Evolutionary conservation across 2,329 filamentous ascomycete genomes (phyloP), one percentile per base, ranked within the genome.

Genomic region (Colletotrichum eleusines): DNA sequence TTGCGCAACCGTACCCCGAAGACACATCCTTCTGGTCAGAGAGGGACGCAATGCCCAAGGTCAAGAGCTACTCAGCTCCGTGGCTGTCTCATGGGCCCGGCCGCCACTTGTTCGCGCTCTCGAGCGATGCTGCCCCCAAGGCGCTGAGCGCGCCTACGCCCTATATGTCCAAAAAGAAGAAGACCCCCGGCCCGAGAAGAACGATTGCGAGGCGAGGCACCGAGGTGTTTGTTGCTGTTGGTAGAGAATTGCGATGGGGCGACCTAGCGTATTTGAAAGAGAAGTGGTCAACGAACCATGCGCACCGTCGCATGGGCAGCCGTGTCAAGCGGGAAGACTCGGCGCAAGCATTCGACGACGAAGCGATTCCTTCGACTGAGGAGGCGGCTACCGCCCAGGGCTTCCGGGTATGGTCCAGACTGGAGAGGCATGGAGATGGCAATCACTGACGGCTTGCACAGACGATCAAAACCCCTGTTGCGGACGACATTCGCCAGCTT

Each of bases 231-330:
- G 90, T 94, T 16, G 95, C 94, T 26, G 91, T 92, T 50, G 95
- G 95, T 59, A 95, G 92, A 76, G 94, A 98, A 80, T 92, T 99
- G 72, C 88, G 95, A 80, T 99, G 96, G 94, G 91, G 93, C 12
- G 94, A 97, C 81, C 83, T 99, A 66, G 89, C 90, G 62, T 89
- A 91, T 70, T 80, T 98, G 77, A 97, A 97, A 83, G 92, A 90
- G 72, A 79, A 77, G 60, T 83, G 81, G 81, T 72, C 78, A 28
- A 76, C 74, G 26, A 78, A 77, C 38, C 76, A 77, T 61, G 51
- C 74, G 11, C 76, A 77, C 50, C 77, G 78, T 58, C 77, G 77
- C n/a, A 77, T 78, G 20, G 76, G 78, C 23, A 69, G 76, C 53
- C 81, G 81, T 38, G 80, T 87, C 74, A 88, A 88, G 79, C 81